phyloP scores from a whole-genome alignment of 1,284 basidiomycete genomes.

The Irpex sp. region DNA sequence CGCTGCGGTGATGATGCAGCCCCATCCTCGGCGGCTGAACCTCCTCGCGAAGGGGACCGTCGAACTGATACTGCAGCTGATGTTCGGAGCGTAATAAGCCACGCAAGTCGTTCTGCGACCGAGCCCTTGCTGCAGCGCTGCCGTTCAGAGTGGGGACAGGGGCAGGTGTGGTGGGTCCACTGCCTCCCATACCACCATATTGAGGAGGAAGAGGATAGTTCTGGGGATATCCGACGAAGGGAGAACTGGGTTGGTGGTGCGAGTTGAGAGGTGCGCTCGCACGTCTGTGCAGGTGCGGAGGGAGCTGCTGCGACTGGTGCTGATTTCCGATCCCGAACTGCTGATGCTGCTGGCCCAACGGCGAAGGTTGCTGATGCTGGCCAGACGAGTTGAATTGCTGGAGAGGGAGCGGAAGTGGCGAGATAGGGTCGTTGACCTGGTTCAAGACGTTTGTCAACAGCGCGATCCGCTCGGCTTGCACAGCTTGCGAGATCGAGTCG shows the following conservation, averaged over 20 bases:
- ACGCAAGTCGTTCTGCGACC: neutral
- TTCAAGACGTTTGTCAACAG: constrained; percentile 63
- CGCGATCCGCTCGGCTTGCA: constrained; percentile 79
- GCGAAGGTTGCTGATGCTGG: neutral
- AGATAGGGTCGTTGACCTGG: constrained; percentile 38
- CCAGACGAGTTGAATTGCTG: constrained; percentile 12
- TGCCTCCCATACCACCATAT: too few species aligned
- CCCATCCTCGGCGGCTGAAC: neutral
- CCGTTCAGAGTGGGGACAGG: too few species aligned
- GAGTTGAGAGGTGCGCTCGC: neutral
- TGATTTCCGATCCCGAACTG: too few species aligned
- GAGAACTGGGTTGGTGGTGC: neutral
- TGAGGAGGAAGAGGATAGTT: neutral
- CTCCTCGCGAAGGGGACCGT: too few species aligned
- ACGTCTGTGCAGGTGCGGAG: neutral
- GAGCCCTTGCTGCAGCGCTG: neutral
- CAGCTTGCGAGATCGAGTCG: constrained; percentile 75
- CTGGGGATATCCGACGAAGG: neutral
- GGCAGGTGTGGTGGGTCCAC: too few species aligned
- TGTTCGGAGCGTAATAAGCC: neutral
- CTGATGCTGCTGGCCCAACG: too few species aligned
- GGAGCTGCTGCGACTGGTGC: too few species aligned
- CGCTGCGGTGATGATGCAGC: neutral
- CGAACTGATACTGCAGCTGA: neutral
- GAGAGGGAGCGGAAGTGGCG: constrained; percentile 11